phyloP scores from a whole-genome alignment of 2,329 filamentous ascomycete genomes.

The Hymenoscyphus salicellus region DNA sequence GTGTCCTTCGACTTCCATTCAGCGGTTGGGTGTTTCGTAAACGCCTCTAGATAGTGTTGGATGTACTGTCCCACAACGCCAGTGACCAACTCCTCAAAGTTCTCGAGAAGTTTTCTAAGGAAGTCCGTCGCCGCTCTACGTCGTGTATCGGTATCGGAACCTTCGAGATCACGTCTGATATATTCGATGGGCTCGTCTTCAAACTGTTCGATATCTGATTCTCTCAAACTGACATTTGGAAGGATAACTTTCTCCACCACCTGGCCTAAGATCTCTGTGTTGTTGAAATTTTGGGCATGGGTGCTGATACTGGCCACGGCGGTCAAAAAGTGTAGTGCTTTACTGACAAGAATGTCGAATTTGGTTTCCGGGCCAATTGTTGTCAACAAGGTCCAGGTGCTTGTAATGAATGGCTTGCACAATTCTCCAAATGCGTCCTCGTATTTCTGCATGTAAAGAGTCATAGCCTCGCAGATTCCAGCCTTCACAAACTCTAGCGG shows the following conservation, averaged over 20 bases:
- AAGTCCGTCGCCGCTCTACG: conserved; percentile 93
- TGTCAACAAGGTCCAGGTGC: conserved; percentile 87
- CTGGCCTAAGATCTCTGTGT: conserved; percentile 72
- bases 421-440: conserved; percentile 87
- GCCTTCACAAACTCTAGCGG: conserved; percentile 84
- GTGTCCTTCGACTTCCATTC: conserved; percentile 99
- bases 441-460: conserved; percentile 90
- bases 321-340: conserved; percentile 89
- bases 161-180: conserved; percentile 90
- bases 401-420: conserved; percentile 80
- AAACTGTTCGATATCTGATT: conserved; percentile 92
- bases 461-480: conserved; percentile 86
- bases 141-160: conserved; percentile 91
- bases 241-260: conserved; percentile 95
- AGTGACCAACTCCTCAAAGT: conserved; percentile 82
- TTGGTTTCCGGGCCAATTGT: conserved; percentile 83
- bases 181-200: conserved; percentile 99
- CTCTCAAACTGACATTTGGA: conserved; percentile 85
- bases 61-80: conserved; percentile 85
- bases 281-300: conserved; percentile 84
- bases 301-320: conserved; percentile 75
- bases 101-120: conserved; percentile 80
- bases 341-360: conserved; percentile 91
- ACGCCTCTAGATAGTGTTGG: conserved; percentile 73
- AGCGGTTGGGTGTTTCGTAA: conserved; percentile 60